Base-by-base conservation (phyloP, 2,329 filamentous ascomycete species). In the Exophiala xenobiotica region DNA sequence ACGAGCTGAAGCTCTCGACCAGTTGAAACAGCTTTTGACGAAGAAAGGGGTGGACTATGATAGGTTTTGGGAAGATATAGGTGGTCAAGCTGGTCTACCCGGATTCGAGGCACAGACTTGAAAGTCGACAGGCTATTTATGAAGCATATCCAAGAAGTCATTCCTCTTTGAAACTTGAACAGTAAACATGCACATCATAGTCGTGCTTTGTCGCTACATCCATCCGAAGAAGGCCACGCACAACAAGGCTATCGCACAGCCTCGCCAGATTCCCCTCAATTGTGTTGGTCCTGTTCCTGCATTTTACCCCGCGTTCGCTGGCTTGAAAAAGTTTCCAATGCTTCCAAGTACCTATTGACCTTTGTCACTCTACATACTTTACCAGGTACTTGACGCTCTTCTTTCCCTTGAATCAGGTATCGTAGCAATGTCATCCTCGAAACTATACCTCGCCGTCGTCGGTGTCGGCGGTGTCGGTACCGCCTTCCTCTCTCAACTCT, bases 391-490 rank as follows among this genome's bases (percentile, higher is more conserved):
- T n/a, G n/a, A n/a, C n/a, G n/a, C n/a, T n/a, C n/a, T n/a, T n/a
- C n/a, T n/a, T n/a, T n/a, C n/a, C n/a, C n/a, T n/a, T n/a, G n/a
- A n/a, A n/a, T n/a, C n/a, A n/a, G n/a, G n/a, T n/a, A n/a, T n/a
- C n/a, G 20, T 26, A 4, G 27, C 11, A 18, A 56, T 52, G 53
- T 45, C 49, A 18, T 39, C 49, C 18, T 54, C 56, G 2, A 57
- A 54, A 31, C 49, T 61, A n/a, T 56, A 54, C 24, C 51, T 62
- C 26, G 58, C 53, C 39, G 57, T 53, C 62, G 59, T 65, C 95
- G 91, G 93, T 66, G 88, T 87, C 63, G 93, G 93, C 62, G 92
- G 92, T 59, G 93, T 97, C 56, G 93, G 93, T 65, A 91, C 91
- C 72, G 83, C 83, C 73, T 96, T 97, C 78, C 82, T 97, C 58